Percentiles rank a stretch among this genome's conserved stretches.
Evolutionary conservation across 495 filamentous ascomycete genomes (phyloP).

Genomic region (Penicillium canescens): DNA sequence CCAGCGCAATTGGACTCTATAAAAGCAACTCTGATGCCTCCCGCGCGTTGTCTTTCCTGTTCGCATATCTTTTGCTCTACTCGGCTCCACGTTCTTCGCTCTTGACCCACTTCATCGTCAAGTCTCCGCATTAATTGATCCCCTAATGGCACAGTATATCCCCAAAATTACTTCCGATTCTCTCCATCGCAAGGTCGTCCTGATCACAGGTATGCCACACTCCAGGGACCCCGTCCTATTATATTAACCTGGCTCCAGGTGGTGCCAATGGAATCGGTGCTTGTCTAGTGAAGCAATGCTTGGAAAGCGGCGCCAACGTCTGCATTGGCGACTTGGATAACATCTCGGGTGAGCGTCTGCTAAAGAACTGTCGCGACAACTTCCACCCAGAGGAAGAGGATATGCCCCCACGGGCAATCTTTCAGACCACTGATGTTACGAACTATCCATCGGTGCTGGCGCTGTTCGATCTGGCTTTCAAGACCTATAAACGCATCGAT

Average conservation of each 20-base stretch:
- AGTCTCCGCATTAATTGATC: slow-evolving; percentile 1
- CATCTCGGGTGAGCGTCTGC: slow-evolving; percentile 27
- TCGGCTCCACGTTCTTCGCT: slow-evolving; percentile 2
- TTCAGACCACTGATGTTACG: slow-evolving; percentile 46
- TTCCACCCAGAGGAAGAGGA: slow-evolving; percentile 27
- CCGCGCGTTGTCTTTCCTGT: not conserved
- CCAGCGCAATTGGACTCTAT: not conserved
- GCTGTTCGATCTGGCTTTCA: slow-evolving; percentile 47
- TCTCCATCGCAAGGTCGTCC: slow-evolving; percentile 43
- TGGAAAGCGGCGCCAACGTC: slow-evolving; percentile 47
- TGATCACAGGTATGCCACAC: slow-evolving; percentile 45
- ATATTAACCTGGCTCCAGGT: slow-evolving; percentile 30
- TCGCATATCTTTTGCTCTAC: not conserved
- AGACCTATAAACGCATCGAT: slow-evolving; percentile 50
- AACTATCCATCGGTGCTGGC: slow-evolving; percentile 43
- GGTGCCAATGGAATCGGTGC: slow-evolving; percentile 57
- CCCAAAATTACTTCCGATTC: slow-evolving; percentile 27
- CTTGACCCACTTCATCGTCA: slow-evolving; percentile 2
- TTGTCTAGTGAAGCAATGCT: slow-evolving; percentile 47
- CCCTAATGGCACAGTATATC: slow-evolving; percentile 26
- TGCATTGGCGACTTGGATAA: slow-evolving; percentile 45
- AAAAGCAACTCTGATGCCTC: not conserved
- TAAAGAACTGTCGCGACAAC: slow-evolving; percentile 19
- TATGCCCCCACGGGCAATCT: slow-evolving; percentile 27
- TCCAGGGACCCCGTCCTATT: not conserved